phyloP scores from a whole-genome alignment of 2,329 filamentous ascomycete species.

The Meredithiella fracta region DNA sequence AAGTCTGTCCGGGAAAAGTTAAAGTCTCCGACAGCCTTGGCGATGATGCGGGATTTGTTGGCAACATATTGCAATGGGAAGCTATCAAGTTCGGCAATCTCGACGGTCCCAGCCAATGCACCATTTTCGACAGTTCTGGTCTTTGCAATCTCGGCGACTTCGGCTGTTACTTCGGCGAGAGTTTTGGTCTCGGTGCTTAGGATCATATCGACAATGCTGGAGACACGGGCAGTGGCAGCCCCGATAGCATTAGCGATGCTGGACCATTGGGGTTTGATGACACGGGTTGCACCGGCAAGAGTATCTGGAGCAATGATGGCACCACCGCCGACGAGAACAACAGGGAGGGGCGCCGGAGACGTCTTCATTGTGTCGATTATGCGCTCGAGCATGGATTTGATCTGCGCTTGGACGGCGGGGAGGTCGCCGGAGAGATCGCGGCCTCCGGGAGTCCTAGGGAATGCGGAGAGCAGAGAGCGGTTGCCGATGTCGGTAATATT shows the following conservation, averaged over 20 bases:
- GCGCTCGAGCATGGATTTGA: slow-evolving; percentile 36
- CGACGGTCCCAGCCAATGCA: slow-evolving; percentile 27
- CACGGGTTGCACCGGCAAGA: slow-evolving; percentile 37
- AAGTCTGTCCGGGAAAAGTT: slow-evolving; percentile 21
- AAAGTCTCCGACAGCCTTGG: slow-evolving; percentile 42
- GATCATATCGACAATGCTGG: slow-evolving; percentile 34
- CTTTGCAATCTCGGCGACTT: slow-evolving; percentile 25
- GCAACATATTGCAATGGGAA: slow-evolving; percentile 35
- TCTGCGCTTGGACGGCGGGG: slow-evolving; percentile 16
- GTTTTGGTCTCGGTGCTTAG: slow-evolving; percentile 30
- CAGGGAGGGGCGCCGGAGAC: slow-evolving; percentile 39
- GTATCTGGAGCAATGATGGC: slow-evolving; percentile 39
- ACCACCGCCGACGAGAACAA: slow-evolving; percentile 47
- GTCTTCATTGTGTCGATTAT: slow-evolving; percentile 47
- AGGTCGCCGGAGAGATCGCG: slow-evolving; percentile 17
- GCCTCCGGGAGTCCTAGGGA: slow-evolving; percentile 14
- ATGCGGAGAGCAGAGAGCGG: slow-evolving; percentile 10
- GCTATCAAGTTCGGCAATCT: slow-evolving; percentile 35
- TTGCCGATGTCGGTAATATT: slow-evolving; percentile 21
- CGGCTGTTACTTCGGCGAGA: slow-evolving; percentile 23
- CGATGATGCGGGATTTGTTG: slow-evolving; percentile 39
- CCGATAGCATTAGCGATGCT: slow-evolving; percentile 49
- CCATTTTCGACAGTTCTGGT: slow-evolving; percentile 19
- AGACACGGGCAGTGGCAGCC: slow-evolving; percentile 44
- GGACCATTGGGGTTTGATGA: slow-evolving; percentile 39